Percentiles rank a stretch among this genome's conserved stretches.
phyloP scores from a whole-genome alignment of 768 basidiomycete genomes.

The Hericium erinaceus region DNA sequence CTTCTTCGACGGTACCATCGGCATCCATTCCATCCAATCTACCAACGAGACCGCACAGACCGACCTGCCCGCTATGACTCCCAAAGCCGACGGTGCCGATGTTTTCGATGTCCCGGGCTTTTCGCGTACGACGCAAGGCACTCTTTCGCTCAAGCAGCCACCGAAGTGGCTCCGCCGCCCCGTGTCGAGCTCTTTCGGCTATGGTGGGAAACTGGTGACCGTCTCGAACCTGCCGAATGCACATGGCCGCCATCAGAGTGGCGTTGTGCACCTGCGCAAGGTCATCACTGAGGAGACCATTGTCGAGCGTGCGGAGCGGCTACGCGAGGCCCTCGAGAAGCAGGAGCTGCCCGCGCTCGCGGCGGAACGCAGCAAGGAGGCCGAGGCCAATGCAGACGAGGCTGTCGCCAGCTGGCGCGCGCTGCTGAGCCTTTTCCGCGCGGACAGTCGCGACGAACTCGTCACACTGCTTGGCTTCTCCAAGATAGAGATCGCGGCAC shows the following conservation, averaged over 20 bases:
- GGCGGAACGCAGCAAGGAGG: slow-evolving; percentile 29
- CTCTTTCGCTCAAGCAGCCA: slow-evolving; percentile 84
- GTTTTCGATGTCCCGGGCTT: slow-evolving; percentile 66
- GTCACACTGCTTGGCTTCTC: slow-evolving; percentile 89
- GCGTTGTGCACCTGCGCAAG: slow-evolving; percentile 68
- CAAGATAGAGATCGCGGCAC: slow-evolving; percentile 70
- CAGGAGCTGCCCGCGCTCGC: slow-evolving; percentile 58
- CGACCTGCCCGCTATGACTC: slow-evolving; percentile 31
- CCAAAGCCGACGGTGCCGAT: slow-evolving; percentile 54
- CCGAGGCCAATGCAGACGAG: slow-evolving; percentile 21
- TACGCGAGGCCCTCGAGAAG: slow-evolving; percentile 54
- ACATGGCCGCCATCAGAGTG: slow-evolving; percentile 76
- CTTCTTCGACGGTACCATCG: slow-evolving; percentile 91
- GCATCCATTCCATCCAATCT: slow-evolving; percentile 87
- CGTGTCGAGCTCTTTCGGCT: slow-evolving; percentile 75
- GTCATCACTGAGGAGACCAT: slow-evolving; percentile 70
- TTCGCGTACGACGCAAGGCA: slow-evolving; percentile 40
- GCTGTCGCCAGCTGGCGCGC: slow-evolving; percentile 74
- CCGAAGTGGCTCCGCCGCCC: slow-evolving; percentile 94
- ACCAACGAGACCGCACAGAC: slow-evolving; percentile 43
- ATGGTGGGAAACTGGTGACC: slow-evolving; percentile 79
- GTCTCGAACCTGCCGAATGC: slow-evolving; percentile 65
- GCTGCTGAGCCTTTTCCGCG: slow-evolving; percentile 77
- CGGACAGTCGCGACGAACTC: slow-evolving; percentile 83
- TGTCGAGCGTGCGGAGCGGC: slow-evolving; percentile 59